phyloP scores from a whole-genome alignment of 352 stramenopile genomes.

The Thraustochytrium sp. region DNA sequence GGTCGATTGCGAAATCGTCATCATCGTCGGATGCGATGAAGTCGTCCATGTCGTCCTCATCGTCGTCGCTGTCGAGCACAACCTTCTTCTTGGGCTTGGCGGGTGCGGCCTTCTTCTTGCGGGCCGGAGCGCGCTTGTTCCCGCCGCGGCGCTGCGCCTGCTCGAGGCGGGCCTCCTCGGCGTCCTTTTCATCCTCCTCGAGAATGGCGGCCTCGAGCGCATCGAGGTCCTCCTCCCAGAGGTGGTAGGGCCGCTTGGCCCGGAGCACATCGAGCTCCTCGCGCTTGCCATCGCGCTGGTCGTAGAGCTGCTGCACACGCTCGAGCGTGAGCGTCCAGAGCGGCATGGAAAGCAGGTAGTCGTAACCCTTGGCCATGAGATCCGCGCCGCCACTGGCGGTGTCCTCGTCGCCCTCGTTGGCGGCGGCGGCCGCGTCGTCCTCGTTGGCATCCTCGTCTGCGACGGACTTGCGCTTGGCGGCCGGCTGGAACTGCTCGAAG shows the following conservation, averaged over 20 bases:
- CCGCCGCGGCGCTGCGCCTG: constrained; percentile 16
- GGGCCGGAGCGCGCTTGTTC: constrained; percentile 23
- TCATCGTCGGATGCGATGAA: too few relatives aligned
- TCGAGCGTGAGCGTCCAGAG: constrained; percentile 96
- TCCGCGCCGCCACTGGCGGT: background rate
- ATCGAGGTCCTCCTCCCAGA: constrained; percentile 89
- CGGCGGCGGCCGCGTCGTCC: constrained; percentile 72
- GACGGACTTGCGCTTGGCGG: background rate
- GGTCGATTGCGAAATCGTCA: too few relatives aligned
- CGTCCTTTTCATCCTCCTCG: constrained; percentile 58
- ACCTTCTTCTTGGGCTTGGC: background rate
- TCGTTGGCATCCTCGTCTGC: constrained; percentile 69
- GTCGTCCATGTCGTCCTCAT: too few relatives aligned
- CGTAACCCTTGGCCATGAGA: constrained; percentile 75
- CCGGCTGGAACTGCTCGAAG: constrained; percentile 14
- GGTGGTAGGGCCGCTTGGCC: constrained; percentile 69
- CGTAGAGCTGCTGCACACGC: constrained; percentile 79
- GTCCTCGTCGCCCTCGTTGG: constrained; percentile 58
- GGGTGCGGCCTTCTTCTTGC: constrained; percentile 38
- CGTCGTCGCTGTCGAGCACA: too few relatives aligned
- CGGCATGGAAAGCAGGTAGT: constrained; percentile 97
- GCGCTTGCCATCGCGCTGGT: constrained; percentile 75
- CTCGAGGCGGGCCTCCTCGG: background rate
- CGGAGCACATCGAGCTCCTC: constrained; percentile 62
- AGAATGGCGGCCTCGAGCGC: constrained; percentile 65